Evolutionary conservation across 2,329 filamentous ascomycete species (phyloP), one percentile per base, ranked within the genome.

Genomic region (Cladosporium sp.): DNA sequence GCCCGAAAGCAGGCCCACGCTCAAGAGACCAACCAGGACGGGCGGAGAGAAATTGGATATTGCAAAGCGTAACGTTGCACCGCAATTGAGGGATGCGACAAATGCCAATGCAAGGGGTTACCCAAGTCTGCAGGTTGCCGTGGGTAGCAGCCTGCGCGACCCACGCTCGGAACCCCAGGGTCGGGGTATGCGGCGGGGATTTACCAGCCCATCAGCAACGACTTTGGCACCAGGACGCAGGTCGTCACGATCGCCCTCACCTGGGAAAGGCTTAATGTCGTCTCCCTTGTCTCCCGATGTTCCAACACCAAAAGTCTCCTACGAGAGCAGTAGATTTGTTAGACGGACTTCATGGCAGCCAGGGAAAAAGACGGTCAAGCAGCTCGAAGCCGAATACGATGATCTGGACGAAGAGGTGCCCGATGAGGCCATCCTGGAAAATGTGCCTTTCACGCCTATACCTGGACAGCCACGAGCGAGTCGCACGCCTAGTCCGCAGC

Each of bases 371-470:
- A 84, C 86, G 0, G 79, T 83, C 1, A 75, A 85, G 59, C 84
- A 92, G 66, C 77, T 91, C 53, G 90, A 94, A 69, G 82, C 83
- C 56, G 89, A 93, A 68, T 92, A 90, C 64, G 88, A 92, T 64
- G 87, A 91, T 55, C 86, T 84, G 55, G 88, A 91, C 66, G 84
- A 90, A 61, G 80, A 82, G 58, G 86, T 94, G 28, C 90, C 90
- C 0, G 89, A 92, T 24, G 89, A 90, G 55, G 82, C 89, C 22
- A 81, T 91, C 53, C 81, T 94, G 47, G 89, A 90, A 74, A 94
- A 94, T 62, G 86, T 94, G 2, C 90, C 90, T 4, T 84, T 94
- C 45, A 92, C 89, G 0, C 90, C 90, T 12, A 60, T 69, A 52
- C 66, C 68, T 8, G 68, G 66, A 36, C 66, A 66, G 19, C 2